These are phyloP conservation scores for Coccomyxa sp. DNA, from an alignment of 139 green algal species.

Conservation along the genomic window DNA sequence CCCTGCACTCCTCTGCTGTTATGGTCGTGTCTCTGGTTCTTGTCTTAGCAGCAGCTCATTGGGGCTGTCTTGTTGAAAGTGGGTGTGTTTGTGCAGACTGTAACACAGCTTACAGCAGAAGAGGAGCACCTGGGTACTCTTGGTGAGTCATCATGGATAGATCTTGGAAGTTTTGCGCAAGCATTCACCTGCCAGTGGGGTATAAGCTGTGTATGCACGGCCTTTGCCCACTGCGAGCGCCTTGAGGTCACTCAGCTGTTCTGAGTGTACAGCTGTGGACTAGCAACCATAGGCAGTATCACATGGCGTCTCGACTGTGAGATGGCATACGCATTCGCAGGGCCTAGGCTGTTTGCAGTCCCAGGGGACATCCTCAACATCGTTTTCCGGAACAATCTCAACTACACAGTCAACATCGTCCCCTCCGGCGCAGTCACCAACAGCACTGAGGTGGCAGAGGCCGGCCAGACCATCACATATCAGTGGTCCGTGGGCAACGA, in stretches of 20 bases:
- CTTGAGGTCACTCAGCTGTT: too few species aligned
- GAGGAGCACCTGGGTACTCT: background rate
- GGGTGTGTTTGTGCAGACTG: background rate
- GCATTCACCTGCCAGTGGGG: too few species aligned
- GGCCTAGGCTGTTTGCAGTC: background rate
- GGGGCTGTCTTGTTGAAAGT: background rate
- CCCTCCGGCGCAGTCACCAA: conserved; percentile 14
- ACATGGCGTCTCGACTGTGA: too few species aligned
- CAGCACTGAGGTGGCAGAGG: background rate
- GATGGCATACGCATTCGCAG: background rate
- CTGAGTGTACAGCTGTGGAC: too few species aligned
- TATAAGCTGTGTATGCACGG: too few species aligned
- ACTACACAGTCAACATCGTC: conserved; percentile 20
- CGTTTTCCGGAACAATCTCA: conserved; percentile 32
- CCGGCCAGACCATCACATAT: conserved; percentile 10
- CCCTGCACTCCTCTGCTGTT: too few species aligned
- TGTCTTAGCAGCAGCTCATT: background rate
- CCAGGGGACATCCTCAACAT: conserved; percentile 32
- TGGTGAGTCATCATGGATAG: background rate
- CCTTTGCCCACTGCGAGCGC: too few species aligned
- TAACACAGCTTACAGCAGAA: background rate
- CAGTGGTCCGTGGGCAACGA: conserved; percentile 15
- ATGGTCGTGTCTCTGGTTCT: background rate
- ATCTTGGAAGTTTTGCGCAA: too few species aligned
- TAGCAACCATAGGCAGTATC: too few species aligned